phyloP scores from a whole-genome alignment of 371 early-diverging fungal species.

The Rhizopus arrhizus region DNA sequence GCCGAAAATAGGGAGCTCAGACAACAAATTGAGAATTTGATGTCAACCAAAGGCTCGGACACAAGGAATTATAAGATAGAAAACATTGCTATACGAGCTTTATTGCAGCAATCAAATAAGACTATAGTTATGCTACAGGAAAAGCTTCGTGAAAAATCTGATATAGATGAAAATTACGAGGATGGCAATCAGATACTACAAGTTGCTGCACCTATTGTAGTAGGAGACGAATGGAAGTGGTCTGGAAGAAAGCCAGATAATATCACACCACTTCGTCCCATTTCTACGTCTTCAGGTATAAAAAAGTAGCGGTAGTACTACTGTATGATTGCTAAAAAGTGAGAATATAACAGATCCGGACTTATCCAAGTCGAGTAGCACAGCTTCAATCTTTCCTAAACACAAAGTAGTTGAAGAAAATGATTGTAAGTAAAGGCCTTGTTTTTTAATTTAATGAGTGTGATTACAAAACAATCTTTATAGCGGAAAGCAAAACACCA shows the following conservation, averaged over 20 bases:
- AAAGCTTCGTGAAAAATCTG: constrained; percentile 30
- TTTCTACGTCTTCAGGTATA: not conserved
- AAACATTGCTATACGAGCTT: constrained; percentile 40
- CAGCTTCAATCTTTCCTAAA: not conserved
- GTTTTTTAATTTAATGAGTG: not conserved
- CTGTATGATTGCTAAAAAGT: too few species aligned
- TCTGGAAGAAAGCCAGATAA: constrained; percentile 16
- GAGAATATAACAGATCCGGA: too few species aligned
- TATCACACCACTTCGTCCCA: constrained; percentile 4
- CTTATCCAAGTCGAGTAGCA: not conserved
- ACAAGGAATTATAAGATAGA: constrained; percentile 39
- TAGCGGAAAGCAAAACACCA: not conserved
- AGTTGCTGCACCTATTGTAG: constrained; percentile 27
- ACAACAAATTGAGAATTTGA: constrained; percentile 24
- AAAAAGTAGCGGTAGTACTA: not conserved
- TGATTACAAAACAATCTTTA: not conserved
- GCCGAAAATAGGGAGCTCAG: constrained; percentile 49
- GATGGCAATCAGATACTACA: constrained; percentile 7
- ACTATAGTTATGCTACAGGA: constrained; percentile 47
- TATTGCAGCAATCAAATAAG: constrained; percentile 40
- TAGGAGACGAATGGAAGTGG: constrained; percentile 47
- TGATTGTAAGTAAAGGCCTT: not conserved
- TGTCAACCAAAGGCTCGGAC: constrained; percentile 8
- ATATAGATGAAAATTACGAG: constrained; percentile 5
- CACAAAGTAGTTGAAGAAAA: not conserved